Evolutionary conservation across 176 grass and related monocot species (phyloP).

Genomic region (Thalia dealbata): DNA sequence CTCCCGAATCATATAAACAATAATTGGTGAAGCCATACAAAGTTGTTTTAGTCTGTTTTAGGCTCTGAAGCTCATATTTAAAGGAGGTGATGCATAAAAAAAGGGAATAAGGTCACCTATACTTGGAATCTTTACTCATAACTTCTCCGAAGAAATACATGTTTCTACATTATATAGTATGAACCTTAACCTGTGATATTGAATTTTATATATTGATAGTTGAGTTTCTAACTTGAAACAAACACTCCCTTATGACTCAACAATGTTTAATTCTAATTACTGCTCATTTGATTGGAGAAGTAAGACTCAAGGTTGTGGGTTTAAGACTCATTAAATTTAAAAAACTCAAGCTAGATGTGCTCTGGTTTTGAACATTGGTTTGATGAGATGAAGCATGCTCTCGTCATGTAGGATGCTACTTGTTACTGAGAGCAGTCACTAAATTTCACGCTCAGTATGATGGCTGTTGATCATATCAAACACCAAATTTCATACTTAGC

Average conservation of each 20-base stretch:
- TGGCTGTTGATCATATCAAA: background rate
- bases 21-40: background rate
- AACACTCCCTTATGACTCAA: background rate
- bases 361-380: background rate
- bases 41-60: background rate
- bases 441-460: background rate
- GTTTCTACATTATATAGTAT: background rate
- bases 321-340: too few relatives aligned
- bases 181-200: too few relatives aligned
- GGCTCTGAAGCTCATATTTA: background rate
- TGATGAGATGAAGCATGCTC: background rate
- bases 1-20: background rate
- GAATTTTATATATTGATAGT: too few relatives aligned
- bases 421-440: too few relatives aligned
- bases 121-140: background rate
- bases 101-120: background rate
- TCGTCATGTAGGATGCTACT: background rate
- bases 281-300: too few relatives aligned
- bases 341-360: background rate
- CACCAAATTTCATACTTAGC: background rate
- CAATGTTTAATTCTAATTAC: too few relatives aligned
- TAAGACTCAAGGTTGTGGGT: too few relatives aligned
- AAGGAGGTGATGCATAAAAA: background rate
- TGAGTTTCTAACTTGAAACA: too few relatives aligned
- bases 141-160: background rate